These are phyloP conservation scores for Aspergillus homomorphus DNA, from an alignment of 495 filamentous ascomycete genomes.

Conservation along the genomic window DNA sequence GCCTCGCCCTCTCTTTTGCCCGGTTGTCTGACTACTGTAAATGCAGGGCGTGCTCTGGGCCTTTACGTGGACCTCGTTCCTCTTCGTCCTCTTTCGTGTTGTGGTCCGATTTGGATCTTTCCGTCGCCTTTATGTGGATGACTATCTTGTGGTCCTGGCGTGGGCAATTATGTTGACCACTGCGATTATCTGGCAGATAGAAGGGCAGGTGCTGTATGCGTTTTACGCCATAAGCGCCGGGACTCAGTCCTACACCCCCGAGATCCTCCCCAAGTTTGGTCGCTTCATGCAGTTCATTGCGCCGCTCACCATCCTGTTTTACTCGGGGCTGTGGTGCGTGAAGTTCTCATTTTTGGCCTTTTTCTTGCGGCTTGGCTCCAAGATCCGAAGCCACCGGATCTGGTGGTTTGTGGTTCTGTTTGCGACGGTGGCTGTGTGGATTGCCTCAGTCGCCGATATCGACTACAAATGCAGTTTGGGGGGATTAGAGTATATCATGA, in stretches of 20 bases:
- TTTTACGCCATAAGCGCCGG: background rate
- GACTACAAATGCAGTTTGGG: background rate
- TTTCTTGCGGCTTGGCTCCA: background rate
- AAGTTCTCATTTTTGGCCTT: constrained; percentile 1
- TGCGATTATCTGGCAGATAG: background rate
- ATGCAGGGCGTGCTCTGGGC: background rate
- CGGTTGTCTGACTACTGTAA: too few species aligned
- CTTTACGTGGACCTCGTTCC: background rate
- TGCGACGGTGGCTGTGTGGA: background rate
- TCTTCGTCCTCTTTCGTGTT: background rate
- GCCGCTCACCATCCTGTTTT: background rate
- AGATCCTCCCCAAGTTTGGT: background rate
- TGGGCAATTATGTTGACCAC: background rate
- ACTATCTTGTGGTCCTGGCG: background rate
- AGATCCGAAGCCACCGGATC: background rate
- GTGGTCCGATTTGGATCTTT: background rate
- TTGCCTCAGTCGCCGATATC: background rate
- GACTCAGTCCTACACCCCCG: background rate
- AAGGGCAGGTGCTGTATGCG: background rate
- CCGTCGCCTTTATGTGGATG: background rate
- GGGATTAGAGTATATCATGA: background rate
- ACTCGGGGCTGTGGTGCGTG: background rate
- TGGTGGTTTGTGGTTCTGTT: constrained; percentile 1
- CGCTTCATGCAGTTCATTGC: background rate
- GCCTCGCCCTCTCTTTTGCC: too few species aligned